Percentiles rank a stretch among this genome's conserved stretches.
These are phyloP conservation scores for Cenchrus americanus DNA, from an alignment of 176 grass and related monocot species.

Conservation along the genomic window DNA sequence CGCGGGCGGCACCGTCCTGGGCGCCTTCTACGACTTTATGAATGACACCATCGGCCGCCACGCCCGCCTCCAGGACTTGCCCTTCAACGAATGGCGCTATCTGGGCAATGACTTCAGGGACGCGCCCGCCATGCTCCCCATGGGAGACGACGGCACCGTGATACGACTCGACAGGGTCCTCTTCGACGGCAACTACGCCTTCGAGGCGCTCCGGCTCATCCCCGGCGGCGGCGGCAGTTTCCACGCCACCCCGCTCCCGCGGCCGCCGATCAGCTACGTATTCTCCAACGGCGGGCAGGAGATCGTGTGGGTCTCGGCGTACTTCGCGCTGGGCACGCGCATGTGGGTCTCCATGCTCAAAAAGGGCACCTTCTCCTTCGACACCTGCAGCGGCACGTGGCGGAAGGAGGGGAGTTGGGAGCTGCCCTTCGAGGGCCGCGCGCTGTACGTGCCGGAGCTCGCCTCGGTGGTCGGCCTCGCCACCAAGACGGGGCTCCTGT, in stretches of 20 bases:
- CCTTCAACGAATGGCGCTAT: too few species aligned
- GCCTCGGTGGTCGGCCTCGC: too few species aligned
- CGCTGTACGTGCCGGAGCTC: too few species aligned
- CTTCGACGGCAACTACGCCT: background rate
- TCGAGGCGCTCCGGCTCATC: background rate
- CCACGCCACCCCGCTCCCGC: background rate
- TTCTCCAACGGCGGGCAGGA: background rate
- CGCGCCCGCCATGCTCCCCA: background rate
- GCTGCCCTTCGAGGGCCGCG: too few species aligned
- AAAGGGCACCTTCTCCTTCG: too few species aligned
- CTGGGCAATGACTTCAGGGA: too few species aligned
- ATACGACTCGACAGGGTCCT: background rate
- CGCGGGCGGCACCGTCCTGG: background rate
- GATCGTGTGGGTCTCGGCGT: background rate
- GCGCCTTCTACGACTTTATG: background rate
- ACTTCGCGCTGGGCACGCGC: background rate
- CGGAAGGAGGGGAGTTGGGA: too few species aligned
- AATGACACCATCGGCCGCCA: too few species aligned
- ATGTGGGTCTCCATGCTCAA: too few species aligned
- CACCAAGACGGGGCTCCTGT: too few species aligned
- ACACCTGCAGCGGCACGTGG: too few species aligned
- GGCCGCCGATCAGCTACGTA: background rate
- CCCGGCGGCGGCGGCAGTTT: background rate
- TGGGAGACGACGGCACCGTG: background rate
- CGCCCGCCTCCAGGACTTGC: too few species aligned